Conservation (phyloP, 208 protist species). For the Willaertia magna region DNA sequence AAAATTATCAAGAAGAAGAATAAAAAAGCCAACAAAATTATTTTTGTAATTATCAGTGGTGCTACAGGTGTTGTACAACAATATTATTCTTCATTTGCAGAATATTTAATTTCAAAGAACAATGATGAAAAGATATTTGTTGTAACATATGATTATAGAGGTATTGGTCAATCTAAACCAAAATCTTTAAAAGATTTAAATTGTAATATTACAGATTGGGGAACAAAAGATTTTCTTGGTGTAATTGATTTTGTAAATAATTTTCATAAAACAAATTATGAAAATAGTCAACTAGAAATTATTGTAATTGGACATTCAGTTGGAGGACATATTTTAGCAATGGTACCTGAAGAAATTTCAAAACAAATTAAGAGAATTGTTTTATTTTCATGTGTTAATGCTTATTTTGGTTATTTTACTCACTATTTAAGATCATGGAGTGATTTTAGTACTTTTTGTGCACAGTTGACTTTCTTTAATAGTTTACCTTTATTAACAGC, state of each 20-base stretch:
- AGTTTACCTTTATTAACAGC: neutral
- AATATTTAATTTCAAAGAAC: neutral
- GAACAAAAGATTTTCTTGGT: neutral
- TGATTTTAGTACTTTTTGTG: no score
- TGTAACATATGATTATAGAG: neutral
- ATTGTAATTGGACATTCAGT: neutral
- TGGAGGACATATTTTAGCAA: neutral
- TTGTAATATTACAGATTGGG: neutral
- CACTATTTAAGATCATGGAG: neutral
- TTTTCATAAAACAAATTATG: neutral
- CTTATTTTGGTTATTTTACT: neutral
- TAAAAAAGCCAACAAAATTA: neutral
- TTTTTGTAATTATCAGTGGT: neutral
- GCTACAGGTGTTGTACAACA: neutral
- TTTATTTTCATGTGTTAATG: neutral
- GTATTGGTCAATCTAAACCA: neutral
- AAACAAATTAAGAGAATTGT: neutral
- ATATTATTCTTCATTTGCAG: neutral
- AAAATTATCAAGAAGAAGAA: neutral
- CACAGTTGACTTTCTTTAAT: neutral
- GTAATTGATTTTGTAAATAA: neutral
- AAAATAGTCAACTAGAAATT: neutral
- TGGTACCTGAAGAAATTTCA: neutral
- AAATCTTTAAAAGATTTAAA: no score
- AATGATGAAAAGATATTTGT: neutral